phyloP scores from a whole-genome alignment of 306 rosid species.

The Begonia loranthoides region DNA sequence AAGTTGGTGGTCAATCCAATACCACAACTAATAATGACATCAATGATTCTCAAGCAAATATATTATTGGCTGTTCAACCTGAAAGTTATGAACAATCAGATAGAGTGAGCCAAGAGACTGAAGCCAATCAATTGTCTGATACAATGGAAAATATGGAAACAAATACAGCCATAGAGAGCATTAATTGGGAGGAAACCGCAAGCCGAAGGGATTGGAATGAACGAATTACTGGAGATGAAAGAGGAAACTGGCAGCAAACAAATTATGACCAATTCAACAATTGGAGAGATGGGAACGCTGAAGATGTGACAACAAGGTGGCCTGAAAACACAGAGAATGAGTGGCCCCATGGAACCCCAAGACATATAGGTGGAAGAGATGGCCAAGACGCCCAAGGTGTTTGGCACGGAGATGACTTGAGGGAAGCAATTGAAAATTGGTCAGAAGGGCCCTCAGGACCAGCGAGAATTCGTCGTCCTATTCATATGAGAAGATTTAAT shows the following conservation, averaged over 20 bases:
- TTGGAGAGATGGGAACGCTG: slow-evolving; percentile 45
- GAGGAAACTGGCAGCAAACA: slow-evolving; percentile 60
- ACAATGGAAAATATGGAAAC: slow-evolving; percentile 41
- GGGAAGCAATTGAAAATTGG: slow-evolving; percentile 75
- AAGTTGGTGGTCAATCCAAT: slow-evolving; percentile 54
- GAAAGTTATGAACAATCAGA: slow-evolving; percentile 50
- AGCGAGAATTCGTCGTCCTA: slow-evolving; percentile 61
- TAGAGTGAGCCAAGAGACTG: slow-evolving; percentile 37
- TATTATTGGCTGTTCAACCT: slow-evolving; percentile 29
- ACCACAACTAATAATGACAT: slow-evolving; percentile 35
- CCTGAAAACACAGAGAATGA: slow-evolving; percentile 33
- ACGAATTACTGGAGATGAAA: slow-evolving; percentile 41
- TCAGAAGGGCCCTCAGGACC: slow-evolving; percentile 68
- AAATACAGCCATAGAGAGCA: slow-evolving; percentile 30
- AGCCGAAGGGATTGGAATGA: slow-evolving; percentile 58
- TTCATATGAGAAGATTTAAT: slow-evolving; percentile 61
- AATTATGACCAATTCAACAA: slow-evolving; percentile 43
- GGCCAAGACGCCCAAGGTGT: slow-evolving; percentile 43
- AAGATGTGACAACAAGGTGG: slow-evolving; percentile 27
- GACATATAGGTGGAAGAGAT: slow-evolving; percentile 47
- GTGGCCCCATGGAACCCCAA: slow-evolving; percentile 55
- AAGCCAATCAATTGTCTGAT: slow-evolving; percentile 33
- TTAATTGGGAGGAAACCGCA: slow-evolving; percentile 57
- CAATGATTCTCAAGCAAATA: slow-evolving; percentile 50
- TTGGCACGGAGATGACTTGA: slow-evolving; percentile 56